A percentile compares a stretch with the other conserved stretches of the same genome.
These are phyloP conservation scores for Heterobasidion parviporum DNA, from an alignment of 1,284 basidiomycete genomes.

Conservation along the genomic window DNA sequence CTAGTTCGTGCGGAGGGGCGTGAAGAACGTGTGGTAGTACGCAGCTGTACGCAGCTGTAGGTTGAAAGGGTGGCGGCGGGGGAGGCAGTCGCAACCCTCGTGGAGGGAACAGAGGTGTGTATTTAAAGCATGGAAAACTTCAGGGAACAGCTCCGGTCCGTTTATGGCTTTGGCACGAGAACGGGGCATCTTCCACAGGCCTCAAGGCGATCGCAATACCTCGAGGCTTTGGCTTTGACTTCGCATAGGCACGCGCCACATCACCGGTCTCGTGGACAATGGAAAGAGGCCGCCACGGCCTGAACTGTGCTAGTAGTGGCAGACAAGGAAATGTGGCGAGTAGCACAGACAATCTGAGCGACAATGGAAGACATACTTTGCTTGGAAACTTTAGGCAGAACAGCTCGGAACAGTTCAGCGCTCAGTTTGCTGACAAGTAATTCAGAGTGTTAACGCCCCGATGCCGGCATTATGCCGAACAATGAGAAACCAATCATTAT, in stretches of 20 bases:
- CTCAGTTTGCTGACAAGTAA: too few species aligned
- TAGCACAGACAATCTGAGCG: too few species aligned
- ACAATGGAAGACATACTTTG: too few species aligned
- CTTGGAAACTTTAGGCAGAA: too few species aligned
- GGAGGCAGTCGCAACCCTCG: slow-evolving; percentile 1
- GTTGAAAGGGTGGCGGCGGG: not conserved
- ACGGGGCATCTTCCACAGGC: not conserved
- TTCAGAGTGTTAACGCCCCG: too few species aligned
- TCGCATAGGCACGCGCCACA: not conserved
- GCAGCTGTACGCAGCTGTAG: not conserved
- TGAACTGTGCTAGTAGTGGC: not conserved
- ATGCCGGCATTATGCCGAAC: too few species aligned
- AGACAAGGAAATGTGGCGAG: too few species aligned
- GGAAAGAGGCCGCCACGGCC: not conserved
- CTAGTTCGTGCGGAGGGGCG: slow-evolving; percentile 1
- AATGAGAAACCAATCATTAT: too few species aligned
- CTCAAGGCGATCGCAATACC: slow-evolving; percentile 1
- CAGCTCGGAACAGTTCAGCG: too few species aligned
- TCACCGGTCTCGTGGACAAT: not conserved
- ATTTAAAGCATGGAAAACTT: slow-evolving; percentile 6
- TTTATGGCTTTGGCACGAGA: not conserved
- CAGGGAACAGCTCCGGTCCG: not conserved
- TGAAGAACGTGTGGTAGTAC: slow-evolving; percentile 5
- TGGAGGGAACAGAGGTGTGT: not conserved
- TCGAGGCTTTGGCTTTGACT: slow-evolving; percentile 2